Percentiles rank a stretch among this genome's conserved stretches.
Conservation (phyloP, 140 eudicot species). For the Erigeron philadelphicus region DNA sequence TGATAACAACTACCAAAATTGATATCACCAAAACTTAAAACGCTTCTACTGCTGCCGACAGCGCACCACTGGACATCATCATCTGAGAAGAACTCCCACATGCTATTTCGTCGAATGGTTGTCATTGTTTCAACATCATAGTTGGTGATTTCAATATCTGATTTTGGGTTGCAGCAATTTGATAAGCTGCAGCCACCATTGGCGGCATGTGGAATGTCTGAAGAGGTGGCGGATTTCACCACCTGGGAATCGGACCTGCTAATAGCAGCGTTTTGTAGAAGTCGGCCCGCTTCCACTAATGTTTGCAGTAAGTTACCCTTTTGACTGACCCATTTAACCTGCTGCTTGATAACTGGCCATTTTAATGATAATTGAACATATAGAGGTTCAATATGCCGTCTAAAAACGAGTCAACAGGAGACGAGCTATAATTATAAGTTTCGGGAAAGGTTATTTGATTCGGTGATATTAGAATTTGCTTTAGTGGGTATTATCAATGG, state of each 20-base stretch:
- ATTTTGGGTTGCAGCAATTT: background rate
- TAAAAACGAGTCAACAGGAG: slow-evolving; percentile 58
- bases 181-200: slow-evolving; percentile 25
- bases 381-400: slow-evolving; percentile 36
- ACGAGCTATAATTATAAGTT: slow-evolving; percentile 46
- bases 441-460: slow-evolving; percentile 60
- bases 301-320: slow-evolving; percentile 55
- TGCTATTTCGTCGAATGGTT: slow-evolving; percentile 44
- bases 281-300: slow-evolving; percentile 62
- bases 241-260: slow-evolving; percentile 70
- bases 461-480: slow-evolving; percentile 56
- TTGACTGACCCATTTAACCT: slow-evolving; percentile 7
- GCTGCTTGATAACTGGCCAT: background rate
- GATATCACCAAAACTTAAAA: slow-evolving; percentile 39
- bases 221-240: slow-evolving; percentile 82
- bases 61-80: slow-evolving; percentile 18
- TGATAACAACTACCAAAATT: slow-evolving; percentile 32
- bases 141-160: background rate
- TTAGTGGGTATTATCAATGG: slow-evolving; percentile 39
- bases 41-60: slow-evolving; percentile 9
- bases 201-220: slow-evolving; percentile 49
- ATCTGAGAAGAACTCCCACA: slow-evolving; percentile 46
- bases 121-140: slow-evolving; percentile 25
- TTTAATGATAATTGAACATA: slow-evolving; percentile 28
- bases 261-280: slow-evolving; percentile 47